Evolutionary conservation across 805 yeast species (phyloP).

Genomic region (Torulaspora indica): DNA sequence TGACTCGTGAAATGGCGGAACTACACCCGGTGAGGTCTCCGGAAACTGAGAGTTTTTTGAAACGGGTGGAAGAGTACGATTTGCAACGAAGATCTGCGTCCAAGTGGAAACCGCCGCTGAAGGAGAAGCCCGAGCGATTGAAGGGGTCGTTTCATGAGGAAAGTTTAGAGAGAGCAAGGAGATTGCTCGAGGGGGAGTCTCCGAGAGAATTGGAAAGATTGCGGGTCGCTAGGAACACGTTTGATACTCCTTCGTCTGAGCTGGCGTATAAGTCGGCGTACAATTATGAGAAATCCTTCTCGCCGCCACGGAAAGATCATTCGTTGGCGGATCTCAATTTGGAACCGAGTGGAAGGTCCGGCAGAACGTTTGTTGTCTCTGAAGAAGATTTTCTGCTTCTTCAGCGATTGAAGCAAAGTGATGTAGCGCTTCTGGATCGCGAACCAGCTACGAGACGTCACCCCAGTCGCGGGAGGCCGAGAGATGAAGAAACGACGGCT

Average conservation of each 20-base stretch:
- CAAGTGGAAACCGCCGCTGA: conserved; percentile 3
- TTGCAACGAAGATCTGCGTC: conserved; percentile 5
- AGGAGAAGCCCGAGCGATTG: conserved; percentile 5
- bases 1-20: background rate
- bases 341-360: background rate
- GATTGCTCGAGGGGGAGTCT: conserved; percentile 18
- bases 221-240: background rate
- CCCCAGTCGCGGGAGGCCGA: conserved; percentile 30
- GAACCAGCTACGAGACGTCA: conserved; percentile 4
- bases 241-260: conserved; percentile 4
- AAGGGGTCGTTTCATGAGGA: conserved; percentile 11
- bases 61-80: conserved; percentile 30
- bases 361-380: conserved; percentile 21
- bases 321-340: conserved; percentile 8
- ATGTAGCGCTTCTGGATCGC: background rate
- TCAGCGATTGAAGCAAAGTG: conserved; percentile 19
- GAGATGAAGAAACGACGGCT: conserved; percentile 9
- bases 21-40: background rate
- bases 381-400: conserved; percentile 31
- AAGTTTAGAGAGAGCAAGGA: conserved; percentile 18
- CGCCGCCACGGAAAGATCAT: conserved; percentile 21
- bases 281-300: conserved; percentile 31
- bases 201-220: conserved; percentile 1
- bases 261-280: conserved; percentile 32
- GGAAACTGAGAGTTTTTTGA: conserved; percentile 25